Conservation (phyloP, 2,329 filamentous ascomycete species). For the Ophiostoma himal-ulmi region DNA sequence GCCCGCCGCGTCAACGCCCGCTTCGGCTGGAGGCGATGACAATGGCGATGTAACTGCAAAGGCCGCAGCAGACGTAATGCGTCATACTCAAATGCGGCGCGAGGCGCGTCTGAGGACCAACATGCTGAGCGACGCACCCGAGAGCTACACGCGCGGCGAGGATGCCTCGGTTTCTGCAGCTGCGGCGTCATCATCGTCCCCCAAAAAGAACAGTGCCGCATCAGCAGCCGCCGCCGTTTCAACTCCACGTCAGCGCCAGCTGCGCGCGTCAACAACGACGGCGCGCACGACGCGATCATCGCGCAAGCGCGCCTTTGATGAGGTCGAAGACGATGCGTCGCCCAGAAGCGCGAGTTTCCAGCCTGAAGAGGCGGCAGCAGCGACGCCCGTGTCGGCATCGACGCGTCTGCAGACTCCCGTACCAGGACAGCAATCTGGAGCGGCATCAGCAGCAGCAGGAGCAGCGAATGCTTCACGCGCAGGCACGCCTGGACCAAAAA, state of each 20-base stretch:
- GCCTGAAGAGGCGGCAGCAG: conserved; percentile 18
- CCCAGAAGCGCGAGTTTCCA: conserved; percentile 47
- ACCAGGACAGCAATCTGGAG: conserved; percentile 13
- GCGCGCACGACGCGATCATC: conserved; percentile 44
- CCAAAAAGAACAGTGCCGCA: neutral
- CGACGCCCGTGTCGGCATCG: conserved; percentile 22
- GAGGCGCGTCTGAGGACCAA: conserved; percentile 34
- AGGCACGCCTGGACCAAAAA: conserved; percentile 52
- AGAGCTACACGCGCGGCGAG: conserved; percentile 38
- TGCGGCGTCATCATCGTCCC: neutral
- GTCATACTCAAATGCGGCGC: conserved; percentile 29
- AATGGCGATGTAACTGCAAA: conserved; percentile 27
- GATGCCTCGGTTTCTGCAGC: neutral
- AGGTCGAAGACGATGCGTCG: conserved; percentile 49
- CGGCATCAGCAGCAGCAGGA: neutral
- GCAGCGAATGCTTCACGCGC: conserved; percentile 46
- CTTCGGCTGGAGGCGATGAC: conserved; percentile 27
- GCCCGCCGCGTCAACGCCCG: neutral
- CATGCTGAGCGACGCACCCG: conserved; percentile 31
- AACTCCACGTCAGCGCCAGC: conserved; percentile 25
- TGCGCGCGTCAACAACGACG: conserved; percentile 32
- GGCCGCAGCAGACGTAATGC: conserved; percentile 28
- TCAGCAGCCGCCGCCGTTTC: conserved; percentile 18
- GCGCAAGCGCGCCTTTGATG: conserved; percentile 50
- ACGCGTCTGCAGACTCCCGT: conserved; percentile 25